Evolutionary conservation across 495 filamentous ascomycete species (phyloP).

Genomic region (Neurospora intermedia): DNA sequence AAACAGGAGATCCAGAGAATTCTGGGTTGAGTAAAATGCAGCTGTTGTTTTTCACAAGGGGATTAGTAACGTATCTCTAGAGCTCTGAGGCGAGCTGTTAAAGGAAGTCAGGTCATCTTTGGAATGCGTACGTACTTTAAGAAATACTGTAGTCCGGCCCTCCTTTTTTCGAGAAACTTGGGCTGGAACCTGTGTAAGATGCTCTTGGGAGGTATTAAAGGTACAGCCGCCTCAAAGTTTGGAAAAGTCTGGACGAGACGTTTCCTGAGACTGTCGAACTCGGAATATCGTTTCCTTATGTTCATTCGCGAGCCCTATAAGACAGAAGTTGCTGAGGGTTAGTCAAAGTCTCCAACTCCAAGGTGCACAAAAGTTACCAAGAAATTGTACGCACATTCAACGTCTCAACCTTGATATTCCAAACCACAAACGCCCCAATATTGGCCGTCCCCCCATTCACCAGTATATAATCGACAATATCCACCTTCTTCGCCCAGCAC

Average conservation of each 20-base stretch:
- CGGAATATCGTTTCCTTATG: constrained; percentile 49
- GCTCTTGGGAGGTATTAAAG: constrained; percentile 45
- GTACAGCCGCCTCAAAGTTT: constrained; percentile 43
- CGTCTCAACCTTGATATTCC: constrained; percentile 45
- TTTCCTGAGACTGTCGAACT: constrained; percentile 42
- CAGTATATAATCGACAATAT: constrained; percentile 38
- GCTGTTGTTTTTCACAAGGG: constrained; percentile 14
- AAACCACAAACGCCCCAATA: constrained; percentile 48
- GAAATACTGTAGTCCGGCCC: constrained; percentile 45
- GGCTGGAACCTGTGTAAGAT: constrained; percentile 42
- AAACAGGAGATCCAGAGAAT: constrained; percentile 43
- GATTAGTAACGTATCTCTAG: not conserved
- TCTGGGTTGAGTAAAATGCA: constrained; percentile 49
- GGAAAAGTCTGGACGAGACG: constrained; percentile 44
- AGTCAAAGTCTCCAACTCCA: not conserved
- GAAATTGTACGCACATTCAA: constrained; percentile 25
- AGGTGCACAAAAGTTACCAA: no score
- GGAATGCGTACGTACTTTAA: constrained; percentile 32
- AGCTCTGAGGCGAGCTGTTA: not conserved
- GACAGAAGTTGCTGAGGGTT: not conserved
- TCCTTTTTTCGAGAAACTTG: constrained; percentile 41
- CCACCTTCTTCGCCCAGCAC: constrained; percentile 47
- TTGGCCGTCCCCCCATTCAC: constrained; percentile 40
- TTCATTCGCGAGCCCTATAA: constrained; percentile 40
- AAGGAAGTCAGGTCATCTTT: not conserved